phyloP scores from a whole-genome alignment of 2,329 filamentous ascomycete species.

The Lecanosticta acicola region DNA sequence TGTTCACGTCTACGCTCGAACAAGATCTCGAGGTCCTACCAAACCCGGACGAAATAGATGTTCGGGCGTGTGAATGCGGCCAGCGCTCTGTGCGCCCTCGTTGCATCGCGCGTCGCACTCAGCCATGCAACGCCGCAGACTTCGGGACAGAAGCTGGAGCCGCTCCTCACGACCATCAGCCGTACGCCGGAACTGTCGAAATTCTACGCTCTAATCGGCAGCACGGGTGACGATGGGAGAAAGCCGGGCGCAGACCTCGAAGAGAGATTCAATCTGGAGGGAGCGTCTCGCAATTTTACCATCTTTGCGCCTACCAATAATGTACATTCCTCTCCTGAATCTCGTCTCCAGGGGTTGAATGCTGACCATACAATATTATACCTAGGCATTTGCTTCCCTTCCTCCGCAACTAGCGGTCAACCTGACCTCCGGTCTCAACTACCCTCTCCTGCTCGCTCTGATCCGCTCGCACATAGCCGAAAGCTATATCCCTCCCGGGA shows the following conservation, averaged over 20 bases:
- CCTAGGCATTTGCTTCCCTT: background rate
- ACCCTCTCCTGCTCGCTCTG: slow-evolving; percentile 10
- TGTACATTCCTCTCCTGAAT: slow-evolving; percentile 2
- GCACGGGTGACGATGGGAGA: slow-evolving; percentile 8
- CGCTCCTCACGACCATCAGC: slow-evolving; percentile 1
- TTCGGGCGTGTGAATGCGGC: background rate
- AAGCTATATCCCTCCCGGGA: slow-evolving; percentile 2
- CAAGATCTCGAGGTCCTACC: background rate
- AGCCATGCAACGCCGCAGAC: background rate
- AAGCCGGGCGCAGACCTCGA: slow-evolving; percentile 12
- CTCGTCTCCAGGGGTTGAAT: background rate
- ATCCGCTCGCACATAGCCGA: slow-evolving; percentile 13
- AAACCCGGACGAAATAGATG: background rate
- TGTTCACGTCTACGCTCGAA: too few species aligned
- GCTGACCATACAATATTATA: background rate
- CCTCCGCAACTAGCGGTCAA: background rate
- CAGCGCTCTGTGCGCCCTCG: background rate
- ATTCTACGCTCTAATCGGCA: slow-evolving; percentile 3
- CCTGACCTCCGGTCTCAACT: slow-evolving; percentile 7
- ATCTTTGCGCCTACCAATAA: slow-evolving; percentile 15
- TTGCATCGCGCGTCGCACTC: background rate
- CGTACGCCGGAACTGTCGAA: slow-evolving; percentile 2
- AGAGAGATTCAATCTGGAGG: slow-evolving; percentile 16
- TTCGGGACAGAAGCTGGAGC: background rate
- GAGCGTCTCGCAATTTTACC: slow-evolving; percentile 8